Base-by-base conservation (phyloP, 495 filamentous ascomycete species). In the Aspergillus saccharolyticus region DNA sequence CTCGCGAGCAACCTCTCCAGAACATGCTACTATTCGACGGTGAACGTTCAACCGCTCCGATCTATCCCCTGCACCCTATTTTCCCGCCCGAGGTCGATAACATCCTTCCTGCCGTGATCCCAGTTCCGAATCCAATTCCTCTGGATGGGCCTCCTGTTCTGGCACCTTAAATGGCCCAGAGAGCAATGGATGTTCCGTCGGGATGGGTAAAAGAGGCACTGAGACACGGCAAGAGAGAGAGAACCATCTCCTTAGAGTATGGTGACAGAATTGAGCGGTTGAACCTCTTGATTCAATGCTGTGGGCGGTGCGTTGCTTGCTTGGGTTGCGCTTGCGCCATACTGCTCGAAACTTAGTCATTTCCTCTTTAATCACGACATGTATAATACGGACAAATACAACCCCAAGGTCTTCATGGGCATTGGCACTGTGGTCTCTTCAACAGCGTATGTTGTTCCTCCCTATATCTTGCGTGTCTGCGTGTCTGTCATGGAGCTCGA, bases 21-120 rank as follows among this genome's bases (percentile, higher is more conserved):
- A 98, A 98, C 67, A 83, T 97, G 65, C 78, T 96, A 33, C 74
- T 97, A 12, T 96, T 97, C 67, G 90, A 97, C 69, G 94, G 91
- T 1, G 89, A 90, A 62, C 82, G 78, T 53, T 87, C 84, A 66
- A 80, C 87, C 51, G 89, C 85, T 0, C 86, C 85, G 4, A 86
- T 96, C 54, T 94, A 94, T 64, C 33, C 33, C 33, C 12, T 39
- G 33, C 33, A 39, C 10, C 33, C 33, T 2, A 39, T 39, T 57
- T 84, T 85, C 66, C 72, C 78, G 4, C 66, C 70, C 5, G 68
- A 70, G 30, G 58, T 70, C 48, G 66, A 64, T 7, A 65, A 67
- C 24, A 56, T 42, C n/a, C 48, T 64, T 21, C 46, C 63, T 12
- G 54, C 73, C 25, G 67, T 72, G 17, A 59, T 65, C 18, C 73